Conservation (phyloP, 2,329 filamentous ascomycete species). For the Herpotrichia juniperi region DNA sequence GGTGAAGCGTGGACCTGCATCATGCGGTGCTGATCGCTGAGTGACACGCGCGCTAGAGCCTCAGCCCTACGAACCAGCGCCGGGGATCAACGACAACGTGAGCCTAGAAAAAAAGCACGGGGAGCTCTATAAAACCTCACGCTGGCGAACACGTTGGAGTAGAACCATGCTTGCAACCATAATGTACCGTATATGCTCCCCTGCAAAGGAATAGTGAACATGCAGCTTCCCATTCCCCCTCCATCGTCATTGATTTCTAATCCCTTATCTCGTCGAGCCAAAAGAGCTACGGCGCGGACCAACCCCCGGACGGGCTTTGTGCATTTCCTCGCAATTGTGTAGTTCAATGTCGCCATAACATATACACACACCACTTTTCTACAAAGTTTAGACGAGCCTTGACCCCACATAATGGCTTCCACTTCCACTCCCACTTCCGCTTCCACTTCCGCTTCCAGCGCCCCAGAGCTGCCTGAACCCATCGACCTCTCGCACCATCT, state of each 20-base stretch:
- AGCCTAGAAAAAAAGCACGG: not conserved
- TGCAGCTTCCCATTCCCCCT: not conserved
- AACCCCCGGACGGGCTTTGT: not conserved
- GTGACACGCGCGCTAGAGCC: not conserved
- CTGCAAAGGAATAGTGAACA: not conserved
- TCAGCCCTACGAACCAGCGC: slow-evolving; percentile 4
- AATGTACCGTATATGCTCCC: not conserved
- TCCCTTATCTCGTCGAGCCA: not conserved
- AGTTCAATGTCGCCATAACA: slow-evolving; percentile 14
- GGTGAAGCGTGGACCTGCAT: not conserved
- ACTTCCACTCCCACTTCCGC: not conserved
- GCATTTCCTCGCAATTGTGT: slow-evolving; percentile 14
- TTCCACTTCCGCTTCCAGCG: too few relatives aligned
- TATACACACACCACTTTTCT: not conserved
- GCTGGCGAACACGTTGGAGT: too few relatives aligned
- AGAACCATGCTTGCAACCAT: too few relatives aligned
- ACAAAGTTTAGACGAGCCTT: not conserved
- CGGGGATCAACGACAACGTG: not conserved
- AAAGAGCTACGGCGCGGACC: not conserved
- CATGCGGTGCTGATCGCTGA: not conserved
- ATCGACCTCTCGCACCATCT: slow-evolving; percentile 81
- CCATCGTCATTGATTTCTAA: slow-evolving; percentile 4
- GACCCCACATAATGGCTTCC: not conserved
- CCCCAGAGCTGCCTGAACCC: slow-evolving; percentile 54
- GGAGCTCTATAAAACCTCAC: too few relatives aligned